phyloP scores from a whole-genome alignment of 2,329 filamentous ascomycete genomes.

The Botryotinia convoluta region DNA sequence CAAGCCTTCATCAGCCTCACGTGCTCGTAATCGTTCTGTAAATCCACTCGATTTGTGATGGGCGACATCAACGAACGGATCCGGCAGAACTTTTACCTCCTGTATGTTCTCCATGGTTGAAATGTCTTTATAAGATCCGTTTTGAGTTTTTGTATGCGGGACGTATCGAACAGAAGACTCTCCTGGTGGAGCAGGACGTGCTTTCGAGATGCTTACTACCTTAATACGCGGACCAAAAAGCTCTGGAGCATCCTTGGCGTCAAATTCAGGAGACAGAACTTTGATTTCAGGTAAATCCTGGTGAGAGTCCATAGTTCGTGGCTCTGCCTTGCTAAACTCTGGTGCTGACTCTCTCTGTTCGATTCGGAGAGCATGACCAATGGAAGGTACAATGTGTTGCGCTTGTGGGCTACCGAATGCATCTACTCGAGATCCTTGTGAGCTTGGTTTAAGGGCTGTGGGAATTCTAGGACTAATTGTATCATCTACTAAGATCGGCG shows the following conservation, averaged over 20 bases:
- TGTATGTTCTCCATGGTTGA: constrained; percentile 28
- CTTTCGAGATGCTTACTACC: constrained; percentile 29
- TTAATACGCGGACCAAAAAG: background rate
- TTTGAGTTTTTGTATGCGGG: constrained; percentile 31
- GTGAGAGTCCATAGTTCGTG: background rate
- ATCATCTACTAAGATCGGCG: background rate
- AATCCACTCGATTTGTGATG: constrained; percentile 26
- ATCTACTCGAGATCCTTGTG: constrained; percentile 31
- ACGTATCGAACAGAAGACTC: constrained; percentile 30
- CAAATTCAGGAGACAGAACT: background rate
- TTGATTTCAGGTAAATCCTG: background rate
- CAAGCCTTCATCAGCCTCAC: constrained; percentile 2
- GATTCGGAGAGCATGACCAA: constrained; percentile 26
- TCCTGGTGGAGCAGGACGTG: constrained; percentile 30
- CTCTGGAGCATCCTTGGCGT: constrained; percentile 6
- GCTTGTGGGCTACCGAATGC: constrained; percentile 34
- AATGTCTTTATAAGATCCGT: constrained; percentile 31
- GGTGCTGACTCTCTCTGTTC: constrained; percentile 19
- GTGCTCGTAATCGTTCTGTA: constrained; percentile 26
- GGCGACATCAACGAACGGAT: constrained; percentile 33
- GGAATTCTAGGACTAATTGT: constrained; percentile 3
- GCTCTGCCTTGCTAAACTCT: background rate
- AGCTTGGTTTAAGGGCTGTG: constrained; percentile 21
- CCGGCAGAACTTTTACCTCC: constrained; percentile 25
- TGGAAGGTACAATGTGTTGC: background rate